Percentiles rank a stretch among this genome's conserved stretches.
These are phyloP conservation scores for Penicillium decumbens DNA, from an alignment of 2,329 filamentous ascomycete genomes.

Conservation along the genomic window DNA sequence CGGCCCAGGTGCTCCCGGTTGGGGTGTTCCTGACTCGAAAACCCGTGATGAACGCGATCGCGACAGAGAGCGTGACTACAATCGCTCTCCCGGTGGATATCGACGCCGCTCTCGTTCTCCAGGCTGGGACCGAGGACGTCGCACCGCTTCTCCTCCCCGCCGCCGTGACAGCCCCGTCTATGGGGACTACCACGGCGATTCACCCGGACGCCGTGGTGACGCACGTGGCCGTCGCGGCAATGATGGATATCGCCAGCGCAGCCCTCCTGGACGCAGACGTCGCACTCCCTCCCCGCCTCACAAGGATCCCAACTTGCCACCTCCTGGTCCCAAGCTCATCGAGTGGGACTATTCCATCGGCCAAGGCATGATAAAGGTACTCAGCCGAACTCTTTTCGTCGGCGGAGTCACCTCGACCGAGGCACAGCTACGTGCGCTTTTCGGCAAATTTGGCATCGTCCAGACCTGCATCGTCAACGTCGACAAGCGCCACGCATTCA, in stretches of 20 bases:
- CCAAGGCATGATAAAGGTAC: constrained; percentile 76
- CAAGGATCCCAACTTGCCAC: constrained; percentile 41
- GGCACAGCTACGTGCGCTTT: constrained; percentile 73
- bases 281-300: constrained; percentile 57
- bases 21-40: constrained; percentile 38
- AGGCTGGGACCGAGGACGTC: constrained; percentile 62
- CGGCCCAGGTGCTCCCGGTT: constrained; percentile 27
- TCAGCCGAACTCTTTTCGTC: constrained; percentile 93
- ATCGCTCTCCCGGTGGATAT: constrained; percentile 56
- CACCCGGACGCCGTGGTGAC: constrained; percentile 57
- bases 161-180: constrained; percentile 66
- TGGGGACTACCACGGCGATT: constrained; percentile 68
- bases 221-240: constrained; percentile 47
- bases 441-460: constrained; percentile 75
- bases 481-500: constrained; percentile 96
- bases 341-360: constrained; percentile 72
- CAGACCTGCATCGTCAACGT: constrained; percentile 98
- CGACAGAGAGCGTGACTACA: constrained; percentile 58
- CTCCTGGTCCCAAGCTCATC: constrained; percentile 65
- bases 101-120: constrained; percentile 78
- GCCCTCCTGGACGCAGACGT: constrained; percentile 65
- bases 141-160: constrained; percentile 58
- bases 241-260: constrained; percentile 78
- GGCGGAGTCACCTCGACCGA: constrained; percentile 88
- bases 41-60: constrained; percentile 56